Evolutionary conservation across 495 filamentous ascomycete genomes (phyloP).

Genomic region (Penicillium riverlandense): DNA sequence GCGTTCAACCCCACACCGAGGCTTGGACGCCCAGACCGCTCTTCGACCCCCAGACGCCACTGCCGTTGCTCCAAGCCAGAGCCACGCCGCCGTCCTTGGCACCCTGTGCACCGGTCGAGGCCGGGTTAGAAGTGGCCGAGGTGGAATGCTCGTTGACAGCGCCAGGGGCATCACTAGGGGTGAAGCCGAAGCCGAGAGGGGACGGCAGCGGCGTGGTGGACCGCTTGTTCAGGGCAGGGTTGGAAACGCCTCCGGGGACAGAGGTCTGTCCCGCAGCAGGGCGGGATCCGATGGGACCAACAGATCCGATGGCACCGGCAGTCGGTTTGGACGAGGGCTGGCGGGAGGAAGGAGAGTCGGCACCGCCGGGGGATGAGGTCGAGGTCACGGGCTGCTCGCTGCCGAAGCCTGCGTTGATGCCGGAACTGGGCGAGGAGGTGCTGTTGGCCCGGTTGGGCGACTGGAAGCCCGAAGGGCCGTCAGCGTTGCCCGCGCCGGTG

Average conservation of each 20-base stretch:
- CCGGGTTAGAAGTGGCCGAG: slow-evolving; percentile 56
- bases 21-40: slow-evolving; percentile 63
- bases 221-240: slow-evolving; percentile 71
- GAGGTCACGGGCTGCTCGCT: slow-evolving; percentile 79
- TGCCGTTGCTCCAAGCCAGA: slow-evolving; percentile 65
- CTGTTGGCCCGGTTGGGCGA: slow-evolving; percentile 77
- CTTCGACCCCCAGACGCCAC: slow-evolving; percentile 71
- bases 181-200: slow-evolving; percentile 71
- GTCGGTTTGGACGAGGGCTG: slow-evolving; percentile 45
- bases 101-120: slow-evolving; percentile 15
- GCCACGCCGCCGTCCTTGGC: slow-evolving; percentile 45
- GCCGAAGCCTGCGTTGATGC: slow-evolving; percentile 53
- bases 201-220: slow-evolving; percentile 87
- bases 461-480: slow-evolving; percentile 44
- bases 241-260: slow-evolving; percentile 35
- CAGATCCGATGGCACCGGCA: slow-evolving; percentile 51
- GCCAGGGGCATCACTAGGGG: slow-evolving; percentile 41
- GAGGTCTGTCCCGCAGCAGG: slow-evolving; percentile 47
- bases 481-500: slow-evolving; percentile 27
- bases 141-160: slow-evolving; percentile 49
- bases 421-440: slow-evolving; percentile 67
- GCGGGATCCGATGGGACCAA: slow-evolving; percentile 91
- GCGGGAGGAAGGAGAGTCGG: slow-evolving; percentile 73
- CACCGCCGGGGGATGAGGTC: slow-evolving; percentile 81
- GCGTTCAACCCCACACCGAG: slow-evolving; percentile 65